phyloP scores from a whole-genome alignment of 192 early-diverging fungal species.

The Geranomyces variabilis region DNA sequence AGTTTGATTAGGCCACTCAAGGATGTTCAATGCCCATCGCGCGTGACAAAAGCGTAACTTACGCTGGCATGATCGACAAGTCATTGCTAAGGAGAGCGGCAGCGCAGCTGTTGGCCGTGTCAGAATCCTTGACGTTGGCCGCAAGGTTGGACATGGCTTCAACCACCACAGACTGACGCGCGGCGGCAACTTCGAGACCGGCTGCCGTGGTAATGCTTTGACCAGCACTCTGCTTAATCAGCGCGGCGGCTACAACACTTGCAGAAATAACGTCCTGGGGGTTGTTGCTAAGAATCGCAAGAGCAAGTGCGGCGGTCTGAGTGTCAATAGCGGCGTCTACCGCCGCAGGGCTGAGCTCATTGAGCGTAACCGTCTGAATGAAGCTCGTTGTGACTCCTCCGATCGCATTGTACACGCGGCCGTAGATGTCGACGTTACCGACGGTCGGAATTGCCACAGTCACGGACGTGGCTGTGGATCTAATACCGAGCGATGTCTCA shows the following conservation, averaged over 20 bases:
- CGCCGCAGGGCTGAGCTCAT: background rate
- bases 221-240: background rate
- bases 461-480: background rate
- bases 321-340: background rate
- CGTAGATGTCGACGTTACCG: background rate
- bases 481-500: background rate
- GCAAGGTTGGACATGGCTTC: slow-evolving; percentile 3
- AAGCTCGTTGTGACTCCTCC: background rate
- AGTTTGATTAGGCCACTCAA: background rate
- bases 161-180: background rate
- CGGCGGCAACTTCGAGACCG: background rate
- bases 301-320: background rate
- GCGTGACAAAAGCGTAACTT: background rate
- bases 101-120: slow-evolving; percentile 3
- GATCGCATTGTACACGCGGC: background rate
- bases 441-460: background rate
- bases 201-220: background rate
- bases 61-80: slow-evolving; percentile 7
- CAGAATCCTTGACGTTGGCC: slow-evolving; percentile 11
- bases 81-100: slow-evolving; percentile 15
- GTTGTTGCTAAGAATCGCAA: background rate
- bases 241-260: background rate
- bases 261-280: background rate
- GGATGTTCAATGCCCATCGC: no score
- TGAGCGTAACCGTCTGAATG: background rate